Evolutionary conservation across 2,329 filamentous ascomycete species (phyloP).

Genomic region (Leptographium procerum): DNA sequence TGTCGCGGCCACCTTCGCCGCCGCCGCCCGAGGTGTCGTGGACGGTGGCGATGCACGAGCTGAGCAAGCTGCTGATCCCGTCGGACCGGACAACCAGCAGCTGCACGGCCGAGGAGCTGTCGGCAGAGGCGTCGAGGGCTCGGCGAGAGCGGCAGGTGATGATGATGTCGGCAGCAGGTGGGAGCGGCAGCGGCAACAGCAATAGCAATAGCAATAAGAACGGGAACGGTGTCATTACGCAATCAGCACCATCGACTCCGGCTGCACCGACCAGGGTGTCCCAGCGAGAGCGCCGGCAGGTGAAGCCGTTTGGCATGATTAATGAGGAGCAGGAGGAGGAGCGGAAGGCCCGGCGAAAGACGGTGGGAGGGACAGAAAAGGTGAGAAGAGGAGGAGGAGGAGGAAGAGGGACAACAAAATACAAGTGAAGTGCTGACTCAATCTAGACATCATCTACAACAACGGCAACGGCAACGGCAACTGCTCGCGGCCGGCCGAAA

Average conservation of each 20-base stretch:
- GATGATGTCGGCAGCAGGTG: slow-evolving; percentile 34
- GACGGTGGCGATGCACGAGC: slow-evolving; percentile 71
- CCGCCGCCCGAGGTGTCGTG: slow-evolving; percentile 76
- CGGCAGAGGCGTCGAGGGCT: slow-evolving; percentile 51
- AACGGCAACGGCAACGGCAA: background rate
- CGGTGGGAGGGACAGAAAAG: slow-evolving; percentile 30
- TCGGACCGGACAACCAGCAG: slow-evolving; percentile 62
- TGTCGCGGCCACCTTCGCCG: slow-evolving; percentile 42
- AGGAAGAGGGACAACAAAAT: background rate
- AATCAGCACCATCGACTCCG: slow-evolving; percentile 21
- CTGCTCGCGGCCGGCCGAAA: slow-evolving; percentile 17
- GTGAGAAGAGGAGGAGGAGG: background rate
- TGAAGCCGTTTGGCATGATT: slow-evolving; percentile 36
- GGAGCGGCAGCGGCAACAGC: slow-evolving; percentile 65
- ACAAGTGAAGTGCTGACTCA: too few relatives aligned
- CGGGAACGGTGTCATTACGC: slow-evolving; percentile 28
- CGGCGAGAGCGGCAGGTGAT: slow-evolving; percentile 52
- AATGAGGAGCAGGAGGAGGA: slow-evolving; percentile 38
- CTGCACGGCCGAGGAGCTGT: slow-evolving; percentile 67
- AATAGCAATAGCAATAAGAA: slow-evolving; percentile 32
- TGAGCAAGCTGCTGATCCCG: slow-evolving; percentile 75
- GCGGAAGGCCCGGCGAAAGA: slow-evolving; percentile 45
- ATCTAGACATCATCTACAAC: background rate
- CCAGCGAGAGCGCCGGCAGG: slow-evolving; percentile 57
- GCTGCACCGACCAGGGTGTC: slow-evolving; percentile 53